Percentiles rank a stretch among this genome's conserved stretches.
Evolutionary conservation across 2,329 filamentous ascomycete genomes (phyloP).

Genomic region (Geosmithia putterillii): DNA sequence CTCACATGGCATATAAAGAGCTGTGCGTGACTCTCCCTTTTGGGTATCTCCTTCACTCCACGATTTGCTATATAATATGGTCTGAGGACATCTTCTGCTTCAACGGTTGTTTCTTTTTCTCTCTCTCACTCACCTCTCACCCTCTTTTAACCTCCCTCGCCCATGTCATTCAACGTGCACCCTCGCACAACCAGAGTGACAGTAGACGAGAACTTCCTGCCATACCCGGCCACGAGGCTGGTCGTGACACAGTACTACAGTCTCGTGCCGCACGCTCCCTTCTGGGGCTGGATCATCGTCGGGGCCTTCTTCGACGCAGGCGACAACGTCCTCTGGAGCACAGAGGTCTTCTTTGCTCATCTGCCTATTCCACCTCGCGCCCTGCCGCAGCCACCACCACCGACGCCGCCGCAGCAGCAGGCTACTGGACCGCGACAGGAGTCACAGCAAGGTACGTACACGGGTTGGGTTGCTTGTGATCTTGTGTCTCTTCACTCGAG

Average conservation of each 20-base stretch:
- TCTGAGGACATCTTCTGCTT: too few species aligned
- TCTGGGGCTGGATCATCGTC: conserved; percentile 33
- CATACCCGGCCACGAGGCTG: conserved; percentile 30
- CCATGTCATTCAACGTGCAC: not conserved
- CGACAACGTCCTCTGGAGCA: conserved; percentile 30
- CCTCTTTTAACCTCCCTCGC: not conserved
- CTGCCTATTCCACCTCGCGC: too few species aligned
- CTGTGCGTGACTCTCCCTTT: too few species aligned
- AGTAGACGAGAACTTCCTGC: conserved; percentile 17
- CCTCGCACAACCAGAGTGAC: not conserved
- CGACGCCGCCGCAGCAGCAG: too few species aligned
- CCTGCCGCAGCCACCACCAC: too few species aligned
- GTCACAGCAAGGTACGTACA: too few species aligned
- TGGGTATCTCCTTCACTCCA: too few species aligned
- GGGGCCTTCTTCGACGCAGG: conserved; percentile 32
- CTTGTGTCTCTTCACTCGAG: too few species aligned
- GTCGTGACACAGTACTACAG: conserved; percentile 29
- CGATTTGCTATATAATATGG: too few species aligned
- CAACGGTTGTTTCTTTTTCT: not conserved
- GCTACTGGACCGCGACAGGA: too few species aligned
- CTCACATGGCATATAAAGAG: too few species aligned
- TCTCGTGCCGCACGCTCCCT: conserved; percentile 9
- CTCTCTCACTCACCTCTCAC: not conserved
- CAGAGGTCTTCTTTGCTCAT: conserved; percentile 26
- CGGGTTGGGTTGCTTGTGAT: too few species aligned